A percentile compares a stretch with the other conserved stretches of the same genome.
phyloP scores from a whole-genome alignment of 2,329 filamentous ascomycete genomes.

The Xylariaceae sp. region DNA sequence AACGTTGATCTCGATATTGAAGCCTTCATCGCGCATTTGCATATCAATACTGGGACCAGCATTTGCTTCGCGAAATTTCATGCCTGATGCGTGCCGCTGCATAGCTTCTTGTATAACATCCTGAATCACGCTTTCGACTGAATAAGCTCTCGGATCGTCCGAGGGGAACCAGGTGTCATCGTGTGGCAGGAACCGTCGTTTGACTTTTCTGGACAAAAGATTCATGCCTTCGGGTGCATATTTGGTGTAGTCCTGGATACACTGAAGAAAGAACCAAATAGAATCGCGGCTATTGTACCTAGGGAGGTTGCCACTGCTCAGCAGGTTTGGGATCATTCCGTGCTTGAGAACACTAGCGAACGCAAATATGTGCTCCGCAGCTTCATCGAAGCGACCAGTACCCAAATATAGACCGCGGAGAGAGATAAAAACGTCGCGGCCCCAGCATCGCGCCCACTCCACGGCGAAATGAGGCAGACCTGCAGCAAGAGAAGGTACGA shows the following conservation, averaged over 20 bases:
- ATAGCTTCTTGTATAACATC: constrained; percentile 92
- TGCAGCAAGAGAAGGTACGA: constrained; percentile 82
- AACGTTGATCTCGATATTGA: constrained; percentile 84
- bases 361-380: constrained; percentile 87
- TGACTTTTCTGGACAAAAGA: constrained; percentile 72
- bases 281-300: constrained; percentile 96
- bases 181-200: constrained; percentile 85
- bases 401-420: constrained; percentile 87
- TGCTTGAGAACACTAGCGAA: constrained; percentile 97
- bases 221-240: constrained; percentile 73
- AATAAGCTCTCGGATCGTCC: constrained; percentile 82
- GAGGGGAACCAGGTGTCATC: constrained; percentile 91
- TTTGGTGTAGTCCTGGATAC: constrained; percentile 86
- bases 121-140: constrained; percentile 73
- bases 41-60: constrained; percentile 82
- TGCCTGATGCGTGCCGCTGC: constrained; percentile 83
- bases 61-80: constrained; percentile 93
- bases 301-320: constrained; percentile 79
- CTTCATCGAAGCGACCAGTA: constrained; percentile 82
- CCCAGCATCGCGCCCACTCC: constrained; percentile 96
- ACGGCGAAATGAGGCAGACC: constrained; percentile 91
- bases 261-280: constrained; percentile 96
- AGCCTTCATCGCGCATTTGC: constrained; percentile 90
- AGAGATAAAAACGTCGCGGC: constrained; percentile 94
- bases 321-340: constrained; percentile 93